A percentile compares a stretch with the other conserved stretches of the same genome.
Evolutionary conservation across 139 green algal genomes (phyloP).

Genomic region (Marvania coccoides): DNA sequence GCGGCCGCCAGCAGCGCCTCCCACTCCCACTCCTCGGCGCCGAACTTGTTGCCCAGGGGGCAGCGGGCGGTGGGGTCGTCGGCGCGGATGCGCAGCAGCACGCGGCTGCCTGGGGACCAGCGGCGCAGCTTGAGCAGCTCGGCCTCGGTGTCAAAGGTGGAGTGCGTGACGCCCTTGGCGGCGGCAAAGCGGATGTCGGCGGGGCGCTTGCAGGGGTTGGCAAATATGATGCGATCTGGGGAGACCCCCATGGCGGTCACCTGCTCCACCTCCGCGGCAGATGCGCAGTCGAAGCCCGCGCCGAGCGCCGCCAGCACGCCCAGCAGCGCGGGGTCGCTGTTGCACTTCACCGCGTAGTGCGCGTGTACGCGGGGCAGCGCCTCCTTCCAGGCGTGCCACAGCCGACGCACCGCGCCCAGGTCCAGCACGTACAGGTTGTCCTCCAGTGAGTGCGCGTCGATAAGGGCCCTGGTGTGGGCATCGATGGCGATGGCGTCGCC

Average conservation of each 20-base stretch:
- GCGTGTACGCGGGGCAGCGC: conserved; percentile 83
- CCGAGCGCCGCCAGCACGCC: conserved; percentile 73
- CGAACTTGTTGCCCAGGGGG: conserved; percentile 77
- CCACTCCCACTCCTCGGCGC: conserved; percentile 57
- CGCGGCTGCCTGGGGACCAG: conserved; percentile 22
- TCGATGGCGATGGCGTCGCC: conserved; percentile 17
- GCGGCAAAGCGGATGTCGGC: conserved; percentile 58
- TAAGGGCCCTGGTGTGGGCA: conserved; percentile 15
- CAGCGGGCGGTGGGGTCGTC: conserved; percentile 55
- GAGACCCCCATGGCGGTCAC: conserved; percentile 73
- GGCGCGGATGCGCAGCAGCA: conserved; percentile 84
- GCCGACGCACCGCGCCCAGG: conserved; percentile 65
- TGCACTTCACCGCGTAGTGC: conserved; percentile 94
- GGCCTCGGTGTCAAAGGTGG: conserved; percentile 86
- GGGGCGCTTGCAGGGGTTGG: conserved; percentile 90
- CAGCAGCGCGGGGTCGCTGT: conserved; percentile 80
- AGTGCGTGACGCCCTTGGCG: conserved; percentile 54
- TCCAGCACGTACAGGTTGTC: conserved; percentile 91
- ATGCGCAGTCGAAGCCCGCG: conserved; percentile 93
- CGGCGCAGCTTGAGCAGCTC: conserved; percentile 81
- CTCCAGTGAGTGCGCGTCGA: conserved; percentile 38
- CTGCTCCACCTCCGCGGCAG: conserved; percentile 70
- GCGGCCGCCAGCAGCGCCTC: conserved; percentile 23
- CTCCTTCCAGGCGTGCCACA: conserved; percentile 68
- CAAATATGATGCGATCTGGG: conserved; percentile 81